A percentile compares a stretch with the other conserved stretches of the same genome.
Evolutionary conservation across 306 rosid genomes (phyloP).

Genomic region (Cucumis sativus): DNA sequence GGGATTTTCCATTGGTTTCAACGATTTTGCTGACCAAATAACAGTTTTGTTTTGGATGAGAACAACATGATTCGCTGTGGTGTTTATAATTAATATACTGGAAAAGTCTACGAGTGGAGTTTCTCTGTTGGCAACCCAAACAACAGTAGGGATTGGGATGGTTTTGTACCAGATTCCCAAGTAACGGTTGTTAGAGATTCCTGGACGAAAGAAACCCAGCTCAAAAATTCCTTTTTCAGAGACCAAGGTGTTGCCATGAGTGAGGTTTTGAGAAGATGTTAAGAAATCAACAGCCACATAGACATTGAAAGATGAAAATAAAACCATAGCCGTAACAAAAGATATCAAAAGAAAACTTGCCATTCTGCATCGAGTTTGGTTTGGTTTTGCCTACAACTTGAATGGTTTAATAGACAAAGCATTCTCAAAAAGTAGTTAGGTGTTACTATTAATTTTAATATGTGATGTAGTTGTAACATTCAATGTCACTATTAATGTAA

Average conservation of each 20-base stretch:
- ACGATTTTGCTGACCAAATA: slow-evolving; percentile 28
- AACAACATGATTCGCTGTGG: slow-evolving; percentile 13
- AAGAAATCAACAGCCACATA: slow-evolving; percentile 21
- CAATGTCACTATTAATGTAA: neutral
- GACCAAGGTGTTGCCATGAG: slow-evolving; percentile 26
- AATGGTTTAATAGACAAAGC: neutral
- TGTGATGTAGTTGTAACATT: neutral
- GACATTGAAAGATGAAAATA: slow-evolving; percentile 3
- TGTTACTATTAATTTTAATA: neutral
- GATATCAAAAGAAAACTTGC: neutral
- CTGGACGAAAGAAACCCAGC: slow-evolving; percentile 51
- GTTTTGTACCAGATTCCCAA: slow-evolving; percentile 42
- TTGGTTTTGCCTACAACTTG: neutral
- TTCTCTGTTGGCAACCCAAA: slow-evolving; percentile 51
- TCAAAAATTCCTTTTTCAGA: slow-evolving; percentile 23
- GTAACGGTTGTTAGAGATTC: slow-evolving; percentile 24
- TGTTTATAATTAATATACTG: slow-evolving; percentile 18
- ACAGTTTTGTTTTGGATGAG: slow-evolving; percentile 2
- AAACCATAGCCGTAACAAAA: neutral
- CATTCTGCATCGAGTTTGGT: slow-evolving; percentile 1
- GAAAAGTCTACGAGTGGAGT: slow-evolving; percentile 22
- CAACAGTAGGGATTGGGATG: slow-evolving; percentile 19
- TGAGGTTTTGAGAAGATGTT: slow-evolving; percentile 14
- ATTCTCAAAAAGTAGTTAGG: neutral
- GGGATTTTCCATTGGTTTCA: slow-evolving; percentile 14